Conservation (phyloP, 129 eudicot species). For the Centaurea solstitialis region DNA sequence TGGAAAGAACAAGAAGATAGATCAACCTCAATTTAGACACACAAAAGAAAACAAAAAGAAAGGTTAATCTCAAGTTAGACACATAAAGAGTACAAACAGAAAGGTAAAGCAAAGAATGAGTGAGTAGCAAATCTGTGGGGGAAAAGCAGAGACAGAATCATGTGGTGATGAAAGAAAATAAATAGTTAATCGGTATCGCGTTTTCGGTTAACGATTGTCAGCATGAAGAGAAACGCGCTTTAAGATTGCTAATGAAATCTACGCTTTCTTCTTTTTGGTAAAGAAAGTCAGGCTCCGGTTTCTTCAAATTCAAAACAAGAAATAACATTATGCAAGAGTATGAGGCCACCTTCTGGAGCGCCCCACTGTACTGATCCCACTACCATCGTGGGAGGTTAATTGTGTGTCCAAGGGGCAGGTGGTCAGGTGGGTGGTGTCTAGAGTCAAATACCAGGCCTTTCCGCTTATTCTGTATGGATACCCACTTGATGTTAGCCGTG, state of each 20-base stretch:
- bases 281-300: not conserved
- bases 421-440: not conserved
- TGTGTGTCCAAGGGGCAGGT: not conserved
- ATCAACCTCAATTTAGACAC: not conserved
- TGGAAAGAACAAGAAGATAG: not conserved
- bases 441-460: too few species aligned
- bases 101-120: not conserved
- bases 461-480: too few species aligned
- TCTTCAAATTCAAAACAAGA: not conserved
- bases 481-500: too few species aligned
- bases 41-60: not conserved
- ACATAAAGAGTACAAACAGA: not conserved
- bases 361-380: not conserved
- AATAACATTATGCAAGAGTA: not conserved
- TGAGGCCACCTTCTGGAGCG: not conserved
- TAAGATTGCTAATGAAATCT: not conserved
- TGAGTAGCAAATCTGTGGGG: not conserved
- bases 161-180: not conserved
- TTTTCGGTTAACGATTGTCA: not conserved
- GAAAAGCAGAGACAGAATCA: not conserved
- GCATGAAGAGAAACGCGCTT: not conserved
- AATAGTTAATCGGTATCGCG: not conserved
- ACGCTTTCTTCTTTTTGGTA: not conserved
- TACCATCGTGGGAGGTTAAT: not conserved
- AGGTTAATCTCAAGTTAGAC: conserved; percentile 1